Evolutionary conservation across 768 basidiomycete species (phyloP), one percentile per base, ranked within the genome.

Genomic region (Collybia sordida): DNA sequence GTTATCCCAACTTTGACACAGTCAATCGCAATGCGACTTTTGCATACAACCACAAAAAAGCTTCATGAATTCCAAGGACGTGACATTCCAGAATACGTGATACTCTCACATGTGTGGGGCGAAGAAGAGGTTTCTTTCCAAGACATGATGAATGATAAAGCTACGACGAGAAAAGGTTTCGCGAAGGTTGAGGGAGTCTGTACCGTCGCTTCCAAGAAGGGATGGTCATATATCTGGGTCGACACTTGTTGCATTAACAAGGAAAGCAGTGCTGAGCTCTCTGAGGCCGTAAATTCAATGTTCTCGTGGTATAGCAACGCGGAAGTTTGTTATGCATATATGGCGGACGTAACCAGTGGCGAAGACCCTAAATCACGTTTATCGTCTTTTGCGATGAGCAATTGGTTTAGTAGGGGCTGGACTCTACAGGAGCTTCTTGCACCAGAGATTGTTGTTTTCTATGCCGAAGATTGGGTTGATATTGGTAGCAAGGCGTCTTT

Each of bases 241-340:
- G 47, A 68, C 44, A 63, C 49, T 35, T 24, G 42, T 27, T 43
- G 42, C 12, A 43, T 43, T 2, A 12, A 25, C 42, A 43, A 43
- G 23, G 18, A 11, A 34, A 67, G 53, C 45, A 62, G 50, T 45
- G 49, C 61, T 1, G 68, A 68, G 31, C 59, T 70, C 15, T 22
- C 34, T 22, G 59, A 68, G 36, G 58, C 68, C 17, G 64, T 68
- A 47, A 63, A 65, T 27, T 49, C 63, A 14, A 68, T 70, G 65
- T 70, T 60, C 55, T 52, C n/a, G 34, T 69, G 69, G 69, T 70
- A 69, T 49, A 42, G 43, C 1, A 41, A 57, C 12, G 57, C 67
- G 4, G 18, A 54, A 1, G 41, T 61, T 31, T 69, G 67, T 49
- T 60, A 64, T 9, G 62, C 51, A 3, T 64, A 69, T 49, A 31